Evolutionary conservation across 768 basidiomycete genomes (phyloP).

Genomic region (Neoboletus magnificus): DNA sequence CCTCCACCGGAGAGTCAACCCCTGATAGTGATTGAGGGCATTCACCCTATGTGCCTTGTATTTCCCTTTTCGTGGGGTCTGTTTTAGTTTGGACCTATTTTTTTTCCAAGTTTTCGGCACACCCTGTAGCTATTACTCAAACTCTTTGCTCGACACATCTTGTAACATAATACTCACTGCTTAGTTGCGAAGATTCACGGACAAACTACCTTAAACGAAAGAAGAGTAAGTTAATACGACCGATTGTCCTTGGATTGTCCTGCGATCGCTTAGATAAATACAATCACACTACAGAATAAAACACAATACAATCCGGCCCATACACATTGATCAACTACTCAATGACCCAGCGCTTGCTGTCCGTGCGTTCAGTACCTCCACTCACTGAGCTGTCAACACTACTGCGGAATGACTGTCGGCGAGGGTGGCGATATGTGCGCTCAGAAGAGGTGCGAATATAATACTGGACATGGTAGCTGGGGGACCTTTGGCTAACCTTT

Average conservation of each 20-base stretch:
- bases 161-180: slow-evolving; percentile 8
- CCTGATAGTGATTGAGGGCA: slow-evolving; percentile 26
- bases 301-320: not conserved
- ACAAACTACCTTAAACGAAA: not conserved
- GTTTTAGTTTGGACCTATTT: slow-evolving; percentile 1
- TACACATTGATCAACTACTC: slow-evolving; percentile 12
- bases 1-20: slow-evolving; percentile 36
- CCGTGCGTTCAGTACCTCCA: not conserved
- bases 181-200: not conserved
- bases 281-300: not conserved
- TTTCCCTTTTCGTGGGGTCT: not conserved
- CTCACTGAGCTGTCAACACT: slow-evolving; percentile 8
- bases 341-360: slow-evolving; percentile 29
- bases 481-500: not conserved
- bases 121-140: slow-evolving; percentile 18
- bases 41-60: not conserved
- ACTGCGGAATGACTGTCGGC: slow-evolving; percentile 1
- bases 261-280: not conserved
- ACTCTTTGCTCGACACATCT: not conserved
- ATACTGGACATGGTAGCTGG: slow-evolving; percentile 33
- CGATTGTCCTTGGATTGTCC: not conserved
- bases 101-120: not conserved
- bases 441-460: slow-evolving; percentile 32
- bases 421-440: slow-evolving; percentile 26
- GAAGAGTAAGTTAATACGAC: not conserved